phyloP scores from a whole-genome alignment of 371 early-diverging fungal species.

The Rhizopus sp. region DNA sequence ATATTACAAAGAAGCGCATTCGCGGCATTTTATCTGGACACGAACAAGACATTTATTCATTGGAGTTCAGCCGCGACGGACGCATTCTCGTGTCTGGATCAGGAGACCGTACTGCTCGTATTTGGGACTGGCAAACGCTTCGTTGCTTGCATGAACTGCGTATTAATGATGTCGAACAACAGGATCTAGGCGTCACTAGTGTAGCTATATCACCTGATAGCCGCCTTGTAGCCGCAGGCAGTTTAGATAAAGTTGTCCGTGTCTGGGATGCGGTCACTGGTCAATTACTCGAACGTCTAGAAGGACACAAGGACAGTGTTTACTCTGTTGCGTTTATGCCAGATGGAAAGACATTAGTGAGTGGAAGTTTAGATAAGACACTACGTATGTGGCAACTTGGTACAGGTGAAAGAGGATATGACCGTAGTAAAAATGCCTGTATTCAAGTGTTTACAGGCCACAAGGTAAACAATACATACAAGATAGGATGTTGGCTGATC shows the following conservation, averaged over 20 bases:
- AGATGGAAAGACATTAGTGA: slow-evolving; percentile 89
- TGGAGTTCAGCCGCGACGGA: slow-evolving; percentile 96
- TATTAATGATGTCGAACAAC: slow-evolving; percentile 82
- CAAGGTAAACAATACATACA: slow-evolving; percentile 42
- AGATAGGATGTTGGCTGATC: not conserved
- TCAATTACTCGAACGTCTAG: slow-evolving; percentile 80
- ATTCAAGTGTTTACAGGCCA: slow-evolving; percentile 67
- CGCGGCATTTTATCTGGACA: slow-evolving; percentile 82
- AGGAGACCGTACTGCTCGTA: slow-evolving; percentile 90
- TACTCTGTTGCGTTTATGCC: slow-evolving; percentile 96
- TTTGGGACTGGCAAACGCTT: slow-evolving; percentile 87
- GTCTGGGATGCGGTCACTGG: slow-evolving; percentile 92
- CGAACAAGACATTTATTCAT: slow-evolving; percentile 95
- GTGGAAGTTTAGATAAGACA: slow-evolving; percentile 96
- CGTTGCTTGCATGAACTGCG: slow-evolving; percentile 71
- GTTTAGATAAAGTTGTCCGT: slow-evolving; percentile 92
- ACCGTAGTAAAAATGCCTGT: slow-evolving; percentile 44
- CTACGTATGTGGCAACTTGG: slow-evolving; percentile 92
- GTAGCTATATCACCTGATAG: slow-evolving; percentile 91
- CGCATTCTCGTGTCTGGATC: slow-evolving; percentile 90
- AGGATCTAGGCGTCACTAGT: slow-evolving; percentile 94
- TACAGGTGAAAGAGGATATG: slow-evolving; percentile 37
- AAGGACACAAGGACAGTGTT: slow-evolving; percentile 97
- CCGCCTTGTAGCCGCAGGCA: slow-evolving; percentile 84
- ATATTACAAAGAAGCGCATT: slow-evolving; percentile 71